Evolutionary conservation across 768 basidiomycete species (phyloP).

Genomic region (Boletus barrowsii): DNA sequence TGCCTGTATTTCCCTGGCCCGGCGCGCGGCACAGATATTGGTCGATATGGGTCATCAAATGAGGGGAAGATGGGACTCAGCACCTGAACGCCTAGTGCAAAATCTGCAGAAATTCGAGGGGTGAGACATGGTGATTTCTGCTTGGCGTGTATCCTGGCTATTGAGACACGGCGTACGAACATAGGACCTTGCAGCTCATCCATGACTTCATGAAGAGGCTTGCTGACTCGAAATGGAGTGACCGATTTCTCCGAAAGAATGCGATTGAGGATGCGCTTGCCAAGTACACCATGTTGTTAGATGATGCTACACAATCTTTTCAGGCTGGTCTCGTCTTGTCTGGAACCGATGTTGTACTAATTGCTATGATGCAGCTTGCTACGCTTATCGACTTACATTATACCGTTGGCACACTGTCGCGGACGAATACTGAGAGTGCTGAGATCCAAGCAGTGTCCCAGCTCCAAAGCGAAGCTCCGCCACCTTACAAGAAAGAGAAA

Average conservation of each 20-base stretch:
- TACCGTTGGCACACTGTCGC: slow-evolving; percentile 29
- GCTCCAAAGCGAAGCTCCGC: slow-evolving; percentile 7
- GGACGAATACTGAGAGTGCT: background rate
- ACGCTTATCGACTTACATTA: slow-evolving; percentile 48
- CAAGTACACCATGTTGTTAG: slow-evolving; percentile 33
- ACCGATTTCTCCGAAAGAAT: slow-evolving; percentile 38
- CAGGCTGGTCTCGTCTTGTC: slow-evolving; percentile 31
- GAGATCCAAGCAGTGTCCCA: background rate
- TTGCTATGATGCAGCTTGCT: slow-evolving; percentile 34
- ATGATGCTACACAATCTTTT: slow-evolving; percentile 46
- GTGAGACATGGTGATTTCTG: slow-evolving; percentile 24
- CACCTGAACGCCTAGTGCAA: slow-evolving; percentile 38
- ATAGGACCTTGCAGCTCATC: slow-evolving; percentile 39
- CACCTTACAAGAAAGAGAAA: slow-evolving; percentile 19
- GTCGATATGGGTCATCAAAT: slow-evolving; percentile 45
- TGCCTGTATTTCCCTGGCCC: slow-evolving; percentile 38
- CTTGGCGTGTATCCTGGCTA: background rate
- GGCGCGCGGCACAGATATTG: slow-evolving; percentile 41
- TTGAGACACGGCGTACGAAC: background rate
- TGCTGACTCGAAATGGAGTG: slow-evolving; percentile 40
- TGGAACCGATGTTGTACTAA: background rate
- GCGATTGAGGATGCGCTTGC: slow-evolving; percentile 40
- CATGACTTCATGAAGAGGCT: slow-evolving; percentile 39
- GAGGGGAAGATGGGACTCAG: slow-evolving; percentile 42
- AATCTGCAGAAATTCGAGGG: slow-evolving; percentile 41